Conservation (phyloP, 2,329 filamentous ascomycete genomes). For the Rhynchosporium agropyri region DNA sequence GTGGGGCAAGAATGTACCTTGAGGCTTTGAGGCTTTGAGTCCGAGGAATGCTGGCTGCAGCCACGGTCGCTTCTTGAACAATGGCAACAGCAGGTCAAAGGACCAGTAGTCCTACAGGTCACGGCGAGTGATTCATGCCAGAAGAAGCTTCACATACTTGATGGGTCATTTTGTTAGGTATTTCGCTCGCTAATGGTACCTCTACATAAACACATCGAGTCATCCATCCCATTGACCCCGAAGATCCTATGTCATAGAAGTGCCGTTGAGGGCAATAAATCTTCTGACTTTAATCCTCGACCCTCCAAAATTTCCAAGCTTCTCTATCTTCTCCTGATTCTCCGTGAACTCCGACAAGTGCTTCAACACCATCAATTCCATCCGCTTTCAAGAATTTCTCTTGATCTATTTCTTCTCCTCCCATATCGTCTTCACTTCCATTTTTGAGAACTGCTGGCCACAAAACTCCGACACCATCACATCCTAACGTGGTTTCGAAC, state of each 20-base stretch:
- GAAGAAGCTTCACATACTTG: neutral
- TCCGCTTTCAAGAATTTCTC: slow-evolving; percentile 85
- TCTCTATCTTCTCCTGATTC: slow-evolving; percentile 65
- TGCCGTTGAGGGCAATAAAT: slow-evolving; percentile 33
- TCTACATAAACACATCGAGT: slow-evolving; percentile 23
- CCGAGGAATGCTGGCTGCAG: slow-evolving; percentile 30
- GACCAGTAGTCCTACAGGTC: neutral
- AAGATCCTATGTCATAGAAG: slow-evolving; percentile 3
- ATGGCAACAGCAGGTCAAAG: slow-evolving; percentile 23
- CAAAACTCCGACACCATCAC: slow-evolving; percentile 90
- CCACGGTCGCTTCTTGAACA: slow-evolving; percentile 29
- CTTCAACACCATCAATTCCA: slow-evolving; percentile 83
- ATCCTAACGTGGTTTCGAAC: slow-evolving; percentile 88
- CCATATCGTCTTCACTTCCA: slow-evolving; percentile 73
- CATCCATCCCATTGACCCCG: slow-evolving; percentile 13
- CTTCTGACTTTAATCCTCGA: slow-evolving; percentile 47
- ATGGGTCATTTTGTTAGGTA: slow-evolving; percentile 16
- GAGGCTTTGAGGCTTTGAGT: slow-evolving; percentile 24
- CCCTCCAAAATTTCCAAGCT: slow-evolving; percentile 86
- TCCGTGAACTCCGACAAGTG: slow-evolving; percentile 78
- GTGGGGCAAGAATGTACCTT: slow-evolving; percentile 24
- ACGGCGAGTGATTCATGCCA: neutral
- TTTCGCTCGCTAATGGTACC: slow-evolving; percentile 23
- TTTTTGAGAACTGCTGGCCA: slow-evolving; percentile 92
- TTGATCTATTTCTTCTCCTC: slow-evolving; percentile 89